Base-by-base conservation (phyloP, 1,139 yeast genomes). In the Insectozyma bohioensis region DNA sequence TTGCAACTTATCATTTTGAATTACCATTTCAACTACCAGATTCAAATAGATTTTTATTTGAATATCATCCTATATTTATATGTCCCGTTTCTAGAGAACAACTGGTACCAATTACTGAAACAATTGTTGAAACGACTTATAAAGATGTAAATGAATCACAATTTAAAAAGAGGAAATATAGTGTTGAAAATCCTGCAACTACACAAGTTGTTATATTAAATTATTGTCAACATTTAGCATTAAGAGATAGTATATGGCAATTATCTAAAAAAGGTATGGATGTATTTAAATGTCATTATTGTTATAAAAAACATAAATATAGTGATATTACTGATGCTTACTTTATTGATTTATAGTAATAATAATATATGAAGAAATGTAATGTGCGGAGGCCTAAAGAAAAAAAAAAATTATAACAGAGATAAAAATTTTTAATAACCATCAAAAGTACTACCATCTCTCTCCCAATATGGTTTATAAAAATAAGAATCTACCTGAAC, bases 51-150 rank as follows among this genome's bases (percentile, higher is more conserved):
- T 66, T 67, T 39, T 50, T 68, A 24, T 69, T 69, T 49, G 56
- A 70, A 37, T 85, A 79, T 58, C 97, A 88, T 56, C 86, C 95
- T 0, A 80, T 88, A 3, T 88, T 87, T 56, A 88, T 87, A 4
- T 88, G 97, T 54, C 97, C 97, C 0, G 90, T 88, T 2, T 75
- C 92, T 6, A 85, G 86, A 54, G 95, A 87, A 47, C 96, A 90
- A 49, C 48, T 65, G 17, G 51, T 66, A 12, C 75, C 75, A 4
- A 48, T 64, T 16, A 58, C 68, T 2, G 52, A 51, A 6, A 36
- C 30, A 10, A 36, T 39, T 4, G 40, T 32, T 12, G 39, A 39
- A 16, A 28, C 13, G 23, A 32, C 12, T 9, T 28, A 30, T 2
- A 28, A 35, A 3, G 50, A 47, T 6, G 45, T 37, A 5, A 47